phyloP scores from a whole-genome alignment of 345 rosid species.

The Pistacia vera region DNA sequence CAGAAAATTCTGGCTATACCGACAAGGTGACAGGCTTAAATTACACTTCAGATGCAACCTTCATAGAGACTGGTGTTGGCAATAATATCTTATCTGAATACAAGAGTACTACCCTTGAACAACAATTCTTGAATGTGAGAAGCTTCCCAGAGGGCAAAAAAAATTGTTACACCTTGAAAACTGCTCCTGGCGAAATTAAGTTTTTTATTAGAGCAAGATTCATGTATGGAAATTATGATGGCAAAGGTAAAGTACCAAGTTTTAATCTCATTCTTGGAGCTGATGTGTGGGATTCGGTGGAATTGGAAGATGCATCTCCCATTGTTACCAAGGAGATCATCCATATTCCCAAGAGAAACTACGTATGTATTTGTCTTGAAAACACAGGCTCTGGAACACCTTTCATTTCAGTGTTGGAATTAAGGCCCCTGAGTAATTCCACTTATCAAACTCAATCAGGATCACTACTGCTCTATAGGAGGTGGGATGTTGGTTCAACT shows the following conservation, averaged over 20 bases:
- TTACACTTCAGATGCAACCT: not conserved
- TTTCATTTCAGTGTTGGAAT: not conserved
- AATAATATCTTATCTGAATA: not conserved
- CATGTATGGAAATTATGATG: conserved; percentile 27
- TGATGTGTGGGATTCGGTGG: not conserved
- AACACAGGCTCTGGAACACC: not conserved
- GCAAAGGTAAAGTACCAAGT: not conserved
- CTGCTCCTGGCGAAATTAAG: not conserved
- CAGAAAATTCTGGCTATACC: not conserved
- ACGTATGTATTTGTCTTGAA: not conserved
- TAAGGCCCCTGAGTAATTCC: not conserved
- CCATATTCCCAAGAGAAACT: not conserved
- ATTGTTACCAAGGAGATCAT: conserved; percentile 3
- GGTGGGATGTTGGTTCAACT: not conserved
- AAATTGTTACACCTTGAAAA: conserved; percentile 21
- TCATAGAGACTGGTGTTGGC: not conserved
- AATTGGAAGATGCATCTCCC: not conserved
- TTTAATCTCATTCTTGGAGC: not conserved
- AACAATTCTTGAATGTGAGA: not conserved
- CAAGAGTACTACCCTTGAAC: not conserved
- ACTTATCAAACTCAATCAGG: not conserved
- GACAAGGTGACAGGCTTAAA: not conserved
- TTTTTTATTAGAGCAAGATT: conserved; percentile 22
- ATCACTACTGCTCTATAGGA: conserved; percentile 32
- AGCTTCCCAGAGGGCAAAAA: not conserved